Base-by-base conservation (phyloP, 1,284 basidiomycete genomes). In the Malassezia japonica region DNA sequence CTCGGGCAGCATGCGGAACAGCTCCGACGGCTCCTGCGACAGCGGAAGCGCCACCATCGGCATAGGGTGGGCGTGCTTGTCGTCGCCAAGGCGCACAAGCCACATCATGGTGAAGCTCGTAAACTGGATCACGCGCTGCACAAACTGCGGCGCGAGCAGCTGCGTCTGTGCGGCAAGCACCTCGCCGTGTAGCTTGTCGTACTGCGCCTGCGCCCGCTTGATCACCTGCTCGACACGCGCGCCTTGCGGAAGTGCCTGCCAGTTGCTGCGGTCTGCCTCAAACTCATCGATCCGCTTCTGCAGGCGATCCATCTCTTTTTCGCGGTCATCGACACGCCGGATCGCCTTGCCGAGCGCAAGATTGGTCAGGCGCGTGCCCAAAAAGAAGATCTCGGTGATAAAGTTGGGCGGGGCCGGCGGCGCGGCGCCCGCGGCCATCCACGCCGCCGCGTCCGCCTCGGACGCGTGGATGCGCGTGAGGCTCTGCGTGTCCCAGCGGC, bases 341-440 rank as follows among this genome's bases (percentile, higher is more conserved):
- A 71, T 58, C 25, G 63, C 70, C 39, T 70, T 71, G 29, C 61
- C 31, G 84, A 78, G 41, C 81, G 67, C 70, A 1, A 71, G 46
- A 23, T 56, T 65, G 43, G 56, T 55, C 25, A 71, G 56, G 9
- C 68, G 56, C 27, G 60, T 39, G 4, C 59, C 57, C 32, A 96
- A 78, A 77, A 86, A 96, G 77, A 94, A 98, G 10, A 94, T 81
- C 48, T 96, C 85, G 1, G 91, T 90, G 60, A 98, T 91, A 75
- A 99, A 98, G 73, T 94, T 95, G 2, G 85, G 60, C 28, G 61
- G 46, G 10, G 60, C 44, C 15, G 56, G 34, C 2, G 44, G 40
- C 9, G 50, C 21, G 10, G 43, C 40, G 20, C 38, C 47, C 2
- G 45, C 33, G 10, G 34, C 46, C 12, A 56, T 42, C 67, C 68